A percentile compares a stretch with the other conserved stretches of the same genome.
Evolutionary conservation across 768 basidiomycete genomes (phyloP).

Genomic region (Brasilioporus rufonigricans): DNA sequence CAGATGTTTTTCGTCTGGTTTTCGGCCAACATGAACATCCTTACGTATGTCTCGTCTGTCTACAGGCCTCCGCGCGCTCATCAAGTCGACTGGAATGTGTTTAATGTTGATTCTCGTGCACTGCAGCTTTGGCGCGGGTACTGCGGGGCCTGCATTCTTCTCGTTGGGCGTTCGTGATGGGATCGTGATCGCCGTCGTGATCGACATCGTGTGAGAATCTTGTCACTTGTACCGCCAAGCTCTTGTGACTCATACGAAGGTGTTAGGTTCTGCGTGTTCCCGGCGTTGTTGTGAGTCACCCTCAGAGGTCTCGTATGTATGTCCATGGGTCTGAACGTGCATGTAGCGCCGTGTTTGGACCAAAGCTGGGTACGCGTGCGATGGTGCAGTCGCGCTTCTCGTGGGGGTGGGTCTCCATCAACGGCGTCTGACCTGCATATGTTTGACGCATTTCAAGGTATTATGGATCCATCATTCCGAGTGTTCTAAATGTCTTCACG

Average conservation of each 20-base stretch:
- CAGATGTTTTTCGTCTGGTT: too few species aligned
- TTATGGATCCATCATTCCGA: too few species aligned
- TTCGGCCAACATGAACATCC: too few species aligned
- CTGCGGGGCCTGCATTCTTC: conserved; percentile 50
- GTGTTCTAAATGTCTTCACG: conserved; percentile 47
- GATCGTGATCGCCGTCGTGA: conserved; percentile 38
- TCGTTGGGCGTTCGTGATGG: conserved; percentile 44
- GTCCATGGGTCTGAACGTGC: neutral
- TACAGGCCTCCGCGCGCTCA: too few species aligned
- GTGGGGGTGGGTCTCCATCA: too few species aligned
- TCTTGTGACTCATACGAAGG: neutral
- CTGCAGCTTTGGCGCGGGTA: conserved; percentile 47
- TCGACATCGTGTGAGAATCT: too few species aligned
- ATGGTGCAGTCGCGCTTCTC: too few species aligned
- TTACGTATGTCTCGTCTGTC: too few species aligned
- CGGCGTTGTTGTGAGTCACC: conserved; percentile 37
- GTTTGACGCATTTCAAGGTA: conserved; percentile 27
- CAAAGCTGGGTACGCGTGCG: too few species aligned
- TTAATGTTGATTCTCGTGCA: too few species aligned
- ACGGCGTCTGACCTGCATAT: conserved; percentile 4
- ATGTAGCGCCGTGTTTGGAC: conserved; percentile 48
- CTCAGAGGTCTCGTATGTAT: too few species aligned
- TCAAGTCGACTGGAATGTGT: too few species aligned
- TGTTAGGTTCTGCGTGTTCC: conserved; percentile 34
- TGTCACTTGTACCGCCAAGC: neutral